These are phyloP conservation scores for Cystobasidium tubakii DNA, from an alignment of 768 basidiomycete species.

Conservation along the genomic window DNA sequence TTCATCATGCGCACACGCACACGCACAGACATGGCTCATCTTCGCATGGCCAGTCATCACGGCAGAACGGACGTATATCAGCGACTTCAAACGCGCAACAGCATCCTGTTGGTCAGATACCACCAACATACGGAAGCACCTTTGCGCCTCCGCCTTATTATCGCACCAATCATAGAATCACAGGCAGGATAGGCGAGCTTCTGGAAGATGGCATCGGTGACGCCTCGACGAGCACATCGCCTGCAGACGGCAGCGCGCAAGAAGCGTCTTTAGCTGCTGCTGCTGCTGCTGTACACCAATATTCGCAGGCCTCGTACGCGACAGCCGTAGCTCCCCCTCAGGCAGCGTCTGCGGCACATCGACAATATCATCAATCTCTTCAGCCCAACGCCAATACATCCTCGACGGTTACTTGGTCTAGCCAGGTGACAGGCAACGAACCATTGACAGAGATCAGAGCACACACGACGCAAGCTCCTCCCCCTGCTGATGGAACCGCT, in stretches of 20 bases:
- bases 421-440: neutral
- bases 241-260: too few relatives aligned
- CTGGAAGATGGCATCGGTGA: neutral
- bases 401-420: neutral
- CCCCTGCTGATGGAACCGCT: neutral
- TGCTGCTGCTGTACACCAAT: too few relatives aligned
- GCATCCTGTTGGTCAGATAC: neutral
- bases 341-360: too few relatives aligned
- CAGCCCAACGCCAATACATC: neutral
- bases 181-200: neutral
- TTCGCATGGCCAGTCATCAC: neutral
- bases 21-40: neutral
- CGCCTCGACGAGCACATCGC: neutral
- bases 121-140: neutral
- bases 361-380: too few relatives aligned
- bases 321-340: too few relatives aligned
- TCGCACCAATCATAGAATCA: neutral
- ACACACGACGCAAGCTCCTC: neutral
- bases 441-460: neutral
- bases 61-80: neutral
- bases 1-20: neutral
- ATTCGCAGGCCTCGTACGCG: too few relatives aligned
- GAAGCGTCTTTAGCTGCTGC: too few relatives aligned
- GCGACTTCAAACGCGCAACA: too few relatives aligned
- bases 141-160: neutral